Evolutionary conservation across 257 asterid genomes (phyloP), one percentile per base, ranked within the genome.

Genomic region (Plectranthus barbatus): DNA sequence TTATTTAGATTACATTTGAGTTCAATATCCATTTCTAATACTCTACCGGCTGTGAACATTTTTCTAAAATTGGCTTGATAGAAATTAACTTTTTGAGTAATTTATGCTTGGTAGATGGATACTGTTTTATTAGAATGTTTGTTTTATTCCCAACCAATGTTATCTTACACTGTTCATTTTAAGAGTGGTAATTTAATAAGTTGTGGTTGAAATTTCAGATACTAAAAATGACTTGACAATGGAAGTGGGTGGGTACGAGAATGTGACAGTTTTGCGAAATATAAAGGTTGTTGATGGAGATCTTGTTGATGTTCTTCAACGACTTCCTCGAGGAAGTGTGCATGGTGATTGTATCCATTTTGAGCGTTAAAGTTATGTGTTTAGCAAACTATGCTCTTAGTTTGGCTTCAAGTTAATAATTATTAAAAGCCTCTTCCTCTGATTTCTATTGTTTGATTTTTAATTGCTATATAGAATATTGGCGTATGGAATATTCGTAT

Each of bases 191-290:
- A 44, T 10, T 36, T 68, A 71, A 23, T 48, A 46, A 42, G 36
- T 9, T 55, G 7, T 67, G 60, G 53, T 66, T 77, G 67, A 44
- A 62, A 69, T 73, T 79, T 72, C 86, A 92, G 99, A 82, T 57
- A 81, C 97, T 57, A 76, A 77, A 59, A 93, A 93, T 64, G 95
- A 82, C 60, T 67, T 89, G 85, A 82, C 90, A n/a, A 70, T 72
- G 69, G 97, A 89, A 79, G 88, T 92, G 49, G 99, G 99, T 31
- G 99, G 99, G 66, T 93, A 93, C 24, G 90, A 93, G 70, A 84
- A 90, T 55, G 95, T 93, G 71, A 81, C 54, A 52, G 94, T 87
- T 71, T 71, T 89, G 85, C 83, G 82, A 64, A 74, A 74, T 61
- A 72, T 89, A 36, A 90, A 93, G 78, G 96, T 93, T 18, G 96